Base-by-base conservation (phyloP, 306 rosid species). In the Arachis hypogaea region DNA sequence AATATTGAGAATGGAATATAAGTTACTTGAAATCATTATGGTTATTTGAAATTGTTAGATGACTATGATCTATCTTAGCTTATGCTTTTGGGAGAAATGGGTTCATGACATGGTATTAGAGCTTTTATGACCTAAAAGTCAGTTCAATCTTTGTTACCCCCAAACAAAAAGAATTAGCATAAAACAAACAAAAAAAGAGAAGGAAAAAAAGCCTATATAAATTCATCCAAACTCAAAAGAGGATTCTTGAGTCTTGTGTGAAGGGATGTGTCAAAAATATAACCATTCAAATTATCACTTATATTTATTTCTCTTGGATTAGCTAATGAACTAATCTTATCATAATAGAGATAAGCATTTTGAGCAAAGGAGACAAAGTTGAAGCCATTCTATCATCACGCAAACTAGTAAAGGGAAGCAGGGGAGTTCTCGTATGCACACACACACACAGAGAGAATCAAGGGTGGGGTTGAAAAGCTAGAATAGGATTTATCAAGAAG, bases 311-410 rank as follows among this genome's bases (percentile, higher is more conserved):
- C 41, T 47, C 55, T 7, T 57, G 18, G 64, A 69, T 49, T 46
- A 42, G 64, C 30, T 63, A 47, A 9, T 6, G 42, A 52, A 41
- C 7, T 41, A 2, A 4, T 59, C 70, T 14, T 50, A 50, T 11
- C 57, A 22, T 73, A 47, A 59, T 43, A 9, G 49, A 18, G 47
- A 28, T 28, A 65, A 45, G 33, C 9, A 41, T 22, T 69, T 47
- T 16, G 57, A 30, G 62, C 57, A 65, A 66, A 43, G 16, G 58
- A 51, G 51, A 14, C 54, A 44, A 36, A 44, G 58, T 70, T 69
- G 45, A 74, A 59, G 43, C 73, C 55, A 60, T 66, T 51, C 58
- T 14, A 51, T 59, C 46, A 54, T 70, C 51, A 78, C 45, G 74
- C 71, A 63, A 68, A 61, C 6, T 14, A 55, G 14, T 56, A 49